phyloP scores from a whole-genome alignment of 495 filamentous ascomycete species.

The Evernia prunastri region DNA sequence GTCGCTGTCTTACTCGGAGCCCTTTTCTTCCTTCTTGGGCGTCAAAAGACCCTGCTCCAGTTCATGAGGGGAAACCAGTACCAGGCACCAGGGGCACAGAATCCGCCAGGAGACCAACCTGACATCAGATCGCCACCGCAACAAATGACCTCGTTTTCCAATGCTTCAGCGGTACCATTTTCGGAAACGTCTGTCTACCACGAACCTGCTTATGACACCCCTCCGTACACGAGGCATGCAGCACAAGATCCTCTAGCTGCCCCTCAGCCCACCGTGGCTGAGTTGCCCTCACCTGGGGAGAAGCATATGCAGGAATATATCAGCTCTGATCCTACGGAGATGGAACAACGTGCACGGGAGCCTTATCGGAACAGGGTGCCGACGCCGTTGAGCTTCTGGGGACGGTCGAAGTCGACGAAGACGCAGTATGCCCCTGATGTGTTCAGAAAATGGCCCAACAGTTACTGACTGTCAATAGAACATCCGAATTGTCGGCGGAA shows the following conservation, averaged over 20 bases:
- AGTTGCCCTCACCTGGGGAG: background rate
- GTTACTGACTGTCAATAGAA: background rate
- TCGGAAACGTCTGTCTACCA: background rate
- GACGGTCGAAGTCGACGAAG: background rate
- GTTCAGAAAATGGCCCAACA: background rate
- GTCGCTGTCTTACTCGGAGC: conserved; percentile 33
- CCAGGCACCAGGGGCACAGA: background rate
- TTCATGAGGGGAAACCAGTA: conserved; percentile 6
- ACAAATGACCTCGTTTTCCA: background rate
- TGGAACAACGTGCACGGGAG: background rate
- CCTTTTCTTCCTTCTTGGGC: conserved; percentile 38
- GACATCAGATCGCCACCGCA: background rate
- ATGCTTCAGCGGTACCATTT: background rate
- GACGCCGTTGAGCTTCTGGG: background rate
- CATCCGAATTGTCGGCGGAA: background rate
- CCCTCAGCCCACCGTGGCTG: conserved; percentile 5
- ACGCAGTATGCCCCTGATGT: background rate
- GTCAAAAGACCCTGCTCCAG: conserved; percentile 25
- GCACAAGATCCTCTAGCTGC: background rate
- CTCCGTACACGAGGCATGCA: background rate
- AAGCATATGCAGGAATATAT: conserved; percentile 6
- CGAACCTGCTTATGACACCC: background rate
- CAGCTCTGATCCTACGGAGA: background rate
- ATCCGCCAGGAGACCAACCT: conserved; percentile 1
- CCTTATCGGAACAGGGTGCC: background rate